Base-by-base conservation (phyloP, 192 early-diverging fungal species). In the Gaertneriomyces semiglobifer region DNA sequence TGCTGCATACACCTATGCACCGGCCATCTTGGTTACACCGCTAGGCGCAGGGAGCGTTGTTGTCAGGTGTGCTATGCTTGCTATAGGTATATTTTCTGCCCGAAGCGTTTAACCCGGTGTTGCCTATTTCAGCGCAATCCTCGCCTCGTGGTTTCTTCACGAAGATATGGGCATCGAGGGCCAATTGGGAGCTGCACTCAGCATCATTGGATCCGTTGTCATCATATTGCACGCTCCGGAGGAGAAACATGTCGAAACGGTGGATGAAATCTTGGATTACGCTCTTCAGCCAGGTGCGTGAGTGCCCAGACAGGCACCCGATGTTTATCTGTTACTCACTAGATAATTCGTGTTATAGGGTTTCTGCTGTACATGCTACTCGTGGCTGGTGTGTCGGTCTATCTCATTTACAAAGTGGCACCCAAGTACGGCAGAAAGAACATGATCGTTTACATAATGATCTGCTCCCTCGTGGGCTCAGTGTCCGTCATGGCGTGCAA, bases 401-500 rank as follows among this genome's bases (percentile, higher is more conserved):
- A 86, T 53, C 88, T 96, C 84, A 94, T 98, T 61, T 90, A 88
- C 51, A 75, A 81, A 25, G 85, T 93, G 0, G 93, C 90, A 5
- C 90, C 92, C 33, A 77, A 73, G 45, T 90, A 85, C 45, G 95
- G 95, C 33, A 92, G 89, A 70, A 72, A 74, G 44, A 88, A 83
- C 60, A 91, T 92, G 42, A 67, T 98, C 1, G 90, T 96, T 9
- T 96, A 95, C 76, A 84, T 98, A 54, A 86, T 93, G 19, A 98
- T 98, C 72, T 98, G 95, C 79, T 98, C 95, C 0, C 77, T 95
- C 14, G 93, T 94, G n/a, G 95, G 95, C 1, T 98, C 95, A 5
- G 51, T 71, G n/a, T 71, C 91, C 9, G 90, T 96, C 53, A 93
- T 92, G 76, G 89, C 92, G 0, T 89, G 88, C 77, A 97, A 97